These are phyloP conservation scores for Haberlea rhodopensis DNA, from an alignment of 257 asterid genomes.

Conservation along the genomic window DNA sequence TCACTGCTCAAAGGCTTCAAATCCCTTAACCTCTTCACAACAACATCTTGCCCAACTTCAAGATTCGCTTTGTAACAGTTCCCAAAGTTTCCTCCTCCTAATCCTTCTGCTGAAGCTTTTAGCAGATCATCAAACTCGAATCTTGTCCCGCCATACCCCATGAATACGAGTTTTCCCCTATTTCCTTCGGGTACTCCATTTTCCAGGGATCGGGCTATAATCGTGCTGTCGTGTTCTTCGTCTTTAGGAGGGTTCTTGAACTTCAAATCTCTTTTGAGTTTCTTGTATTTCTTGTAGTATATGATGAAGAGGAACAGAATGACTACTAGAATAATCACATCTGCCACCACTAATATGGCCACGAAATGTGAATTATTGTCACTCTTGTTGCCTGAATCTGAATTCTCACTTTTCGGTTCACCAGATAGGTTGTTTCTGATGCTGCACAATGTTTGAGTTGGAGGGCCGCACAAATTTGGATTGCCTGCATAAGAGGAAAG, in stretches of 20 bases:
- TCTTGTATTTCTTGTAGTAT: slow-evolving; percentile 50
- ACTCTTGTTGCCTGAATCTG: not conserved
- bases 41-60: slow-evolving; percentile 50
- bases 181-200: slow-evolving; percentile 25
- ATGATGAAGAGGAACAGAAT: slow-evolving; percentile 44
- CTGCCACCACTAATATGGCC: slow-evolving; percentile 25
- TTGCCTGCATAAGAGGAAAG: slow-evolving; percentile 40
- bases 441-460: slow-evolving; percentile 24
- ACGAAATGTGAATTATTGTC: not conserved
- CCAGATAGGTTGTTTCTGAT: not conserved
- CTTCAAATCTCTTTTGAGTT: slow-evolving; percentile 37
- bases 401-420: not conserved
- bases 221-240: slow-evolving; percentile 31
- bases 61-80: slow-evolving; percentile 67
- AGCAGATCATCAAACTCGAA: slow-evolving; percentile 68
- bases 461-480: slow-evolving; percentile 34
- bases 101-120: slow-evolving; percentile 74
- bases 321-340: slow-evolving; percentile 32
- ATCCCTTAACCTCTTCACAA: slow-evolving; percentile 61
- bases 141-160: slow-evolving; percentile 25
- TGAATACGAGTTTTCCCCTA: slow-evolving; percentile 52
- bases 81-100: slow-evolving; percentile 71
- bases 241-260: slow-evolving; percentile 19
- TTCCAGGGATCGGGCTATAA: slow-evolving; percentile 29
- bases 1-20: slow-evolving; percentile 62